These are phyloP conservation scores for Colletotrichum melonis DNA, from an alignment of 2,329 filamentous ascomycete species.

Conservation along the genomic window DNA sequence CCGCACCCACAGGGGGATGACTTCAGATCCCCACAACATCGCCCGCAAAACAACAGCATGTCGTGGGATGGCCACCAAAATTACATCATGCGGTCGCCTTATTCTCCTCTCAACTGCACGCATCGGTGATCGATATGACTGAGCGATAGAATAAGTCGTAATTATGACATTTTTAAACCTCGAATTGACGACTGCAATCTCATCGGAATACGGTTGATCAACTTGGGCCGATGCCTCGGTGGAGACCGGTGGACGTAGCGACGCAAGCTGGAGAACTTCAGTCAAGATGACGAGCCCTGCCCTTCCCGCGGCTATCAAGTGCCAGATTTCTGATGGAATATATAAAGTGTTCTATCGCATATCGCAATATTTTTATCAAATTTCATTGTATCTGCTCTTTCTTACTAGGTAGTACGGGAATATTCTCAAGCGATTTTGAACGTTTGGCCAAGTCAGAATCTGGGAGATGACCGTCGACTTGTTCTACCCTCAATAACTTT, in stretches of 20 bases:
- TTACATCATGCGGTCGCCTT: conserved; percentile 22
- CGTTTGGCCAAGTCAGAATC: too few species aligned
- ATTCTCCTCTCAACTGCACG: background rate
- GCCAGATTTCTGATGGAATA: too few species aligned
- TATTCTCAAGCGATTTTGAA: too few species aligned
- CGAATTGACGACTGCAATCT: background rate
- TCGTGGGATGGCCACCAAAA: conserved; percentile 5
- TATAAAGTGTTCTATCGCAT: too few species aligned
- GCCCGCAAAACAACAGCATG: background rate
- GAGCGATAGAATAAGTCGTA: background rate
- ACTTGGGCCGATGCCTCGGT: conserved; percentile 5
- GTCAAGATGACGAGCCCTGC: background rate
- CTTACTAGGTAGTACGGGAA: too few species aligned
- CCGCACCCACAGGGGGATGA: conserved; percentile 29
- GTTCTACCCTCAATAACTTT: too few species aligned
- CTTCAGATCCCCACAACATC: conserved; percentile 33
- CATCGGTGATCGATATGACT: background rate
- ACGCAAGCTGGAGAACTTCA: background rate
- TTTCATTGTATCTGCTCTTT: too few species aligned
- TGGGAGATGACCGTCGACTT: too few species aligned
- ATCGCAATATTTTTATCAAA: too few species aligned
- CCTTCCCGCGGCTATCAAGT: too few species aligned
- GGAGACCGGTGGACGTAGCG: background rate
- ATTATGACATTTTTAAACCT: background rate
- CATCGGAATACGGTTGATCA: conserved; percentile 3